Conservation (phyloP, 1,139 yeast species). For the Sugiyamaella japonica region DNA sequence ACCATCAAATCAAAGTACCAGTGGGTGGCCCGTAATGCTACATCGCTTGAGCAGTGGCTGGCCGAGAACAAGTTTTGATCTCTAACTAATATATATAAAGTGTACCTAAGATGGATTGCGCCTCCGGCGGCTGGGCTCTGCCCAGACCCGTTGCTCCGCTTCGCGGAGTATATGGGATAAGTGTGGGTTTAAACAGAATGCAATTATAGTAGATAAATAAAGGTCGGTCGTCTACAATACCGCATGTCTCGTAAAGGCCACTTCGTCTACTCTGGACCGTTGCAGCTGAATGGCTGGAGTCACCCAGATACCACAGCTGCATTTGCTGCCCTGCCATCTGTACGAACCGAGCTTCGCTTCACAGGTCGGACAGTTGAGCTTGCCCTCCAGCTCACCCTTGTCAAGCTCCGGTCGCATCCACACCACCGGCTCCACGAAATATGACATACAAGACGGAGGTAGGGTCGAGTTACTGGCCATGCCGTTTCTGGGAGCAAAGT, state of each 20-base stretch:
- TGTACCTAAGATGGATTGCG: no score
- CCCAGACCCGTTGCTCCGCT: background rate
- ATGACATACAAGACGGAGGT: slow-evolving; percentile 82
- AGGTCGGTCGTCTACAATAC: slow-evolving; percentile 12
- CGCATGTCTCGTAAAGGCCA: slow-evolving; percentile 34
- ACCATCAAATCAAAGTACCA: slow-evolving; percentile 33
- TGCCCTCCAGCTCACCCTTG: slow-evolving; percentile 75
- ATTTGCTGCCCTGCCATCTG: slow-evolving; percentile 91
- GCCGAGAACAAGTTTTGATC: slow-evolving; percentile 13
- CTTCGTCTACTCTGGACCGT: slow-evolving; percentile 74
- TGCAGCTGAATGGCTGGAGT: slow-evolving; percentile 87
- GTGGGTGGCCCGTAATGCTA: slow-evolving; percentile 38
- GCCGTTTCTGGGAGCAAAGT: slow-evolving; percentile 33
- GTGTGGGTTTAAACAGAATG: background rate
- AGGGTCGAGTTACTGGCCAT: slow-evolving; percentile 48
- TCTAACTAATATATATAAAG: background rate
- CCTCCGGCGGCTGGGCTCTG: slow-evolving; percentile 11
- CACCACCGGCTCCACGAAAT: slow-evolving; percentile 75
- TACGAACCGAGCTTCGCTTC: slow-evolving; percentile 73
- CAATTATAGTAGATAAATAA: background rate
- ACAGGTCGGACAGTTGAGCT: slow-evolving; percentile 82
- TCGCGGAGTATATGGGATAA: background rate
- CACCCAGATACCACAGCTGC: slow-evolving; percentile 96
- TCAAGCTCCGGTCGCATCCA: slow-evolving; percentile 88
- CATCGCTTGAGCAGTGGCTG: slow-evolving; percentile 39